Base-by-base conservation (phyloP, 1,139 yeast species). In the Pichia sp. region DNA sequence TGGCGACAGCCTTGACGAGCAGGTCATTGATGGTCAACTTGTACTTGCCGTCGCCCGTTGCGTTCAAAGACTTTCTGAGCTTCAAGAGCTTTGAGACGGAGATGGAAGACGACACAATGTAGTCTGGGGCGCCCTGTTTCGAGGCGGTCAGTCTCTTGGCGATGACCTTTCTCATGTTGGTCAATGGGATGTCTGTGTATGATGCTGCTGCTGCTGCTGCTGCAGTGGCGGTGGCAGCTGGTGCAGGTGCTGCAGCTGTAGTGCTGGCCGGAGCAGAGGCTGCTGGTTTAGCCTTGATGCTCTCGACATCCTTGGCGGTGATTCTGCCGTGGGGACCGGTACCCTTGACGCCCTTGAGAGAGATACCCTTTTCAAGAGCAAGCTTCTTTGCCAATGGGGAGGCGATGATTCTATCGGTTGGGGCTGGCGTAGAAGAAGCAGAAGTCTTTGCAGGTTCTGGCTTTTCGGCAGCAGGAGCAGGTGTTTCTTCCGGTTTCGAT, bases 251-350 rank as follows among this genome's bases (percentile, higher is more conserved):
- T 18, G 63, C 62, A 19, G 76, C 60, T 23, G 75, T 60, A 28
- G 79, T 63, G 30, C 58, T 28, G 9, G 61, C 47, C 10, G 59
- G 46, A 18, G 46, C 48, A 34, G 57, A n/a, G n/a, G n/a, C n/a
- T n/a, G n/a, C n/a, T n/a, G n/a, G n/a, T n/a, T n/a, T n/a, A n/a
- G n/a, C 48, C 44, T 74, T 68, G 74, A 74, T 80, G 67, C 75
- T 75, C 74, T 91, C 96, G 58, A 93, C 86, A 69, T 93, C 99
- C 66, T 83, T 83, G 68, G 93, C 95, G 61, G 87, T 78, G 67
- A 93, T 88, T 76, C 99, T 87, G 61, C 98, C 98, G 64, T 79
- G 79, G 68, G 98, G 98, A 64, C 99, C 99, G 46, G 96, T 73
- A 63, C 98, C 99, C 73, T 83, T 82, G 67, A 93, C 75, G 63